Percentiles rank a stretch among this genome's conserved stretches.
Evolutionary conservation across 2,329 filamentous ascomycete genomes (phyloP).

Genomic region (Hymenoscyphus occultus): DNA sequence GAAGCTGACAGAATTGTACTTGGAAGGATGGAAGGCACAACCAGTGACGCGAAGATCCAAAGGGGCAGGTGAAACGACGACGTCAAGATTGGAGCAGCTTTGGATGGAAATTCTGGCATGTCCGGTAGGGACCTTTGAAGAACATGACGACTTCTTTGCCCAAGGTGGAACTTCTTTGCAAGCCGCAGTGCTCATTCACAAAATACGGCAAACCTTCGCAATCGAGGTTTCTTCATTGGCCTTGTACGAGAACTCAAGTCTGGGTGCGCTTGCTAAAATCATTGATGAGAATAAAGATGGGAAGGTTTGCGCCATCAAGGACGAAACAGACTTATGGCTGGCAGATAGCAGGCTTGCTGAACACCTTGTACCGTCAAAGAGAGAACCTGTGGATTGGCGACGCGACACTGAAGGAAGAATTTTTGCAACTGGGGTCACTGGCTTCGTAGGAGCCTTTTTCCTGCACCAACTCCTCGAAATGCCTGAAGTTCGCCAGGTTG

Average conservation of each 20-base stretch:
- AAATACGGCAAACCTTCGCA: not conserved
- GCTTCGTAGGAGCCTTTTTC: constrained; percentile 7
- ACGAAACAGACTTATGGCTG: not conserved
- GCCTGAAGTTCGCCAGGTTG: not conserved
- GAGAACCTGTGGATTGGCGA: constrained; percentile 5
- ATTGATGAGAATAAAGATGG: constrained; percentile 1
- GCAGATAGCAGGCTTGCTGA: constrained; percentile 2
- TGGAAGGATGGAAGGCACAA: constrained; percentile 4
- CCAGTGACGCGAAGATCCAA: not conserved
- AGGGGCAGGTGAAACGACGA: not conserved
- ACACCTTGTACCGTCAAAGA: not conserved
- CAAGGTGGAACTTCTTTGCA: constrained; percentile 2
- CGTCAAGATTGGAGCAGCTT: not conserved
- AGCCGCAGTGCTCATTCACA: constrained; percentile 4
- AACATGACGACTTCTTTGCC: constrained; percentile 7
- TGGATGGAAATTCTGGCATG: constrained; percentile 3
- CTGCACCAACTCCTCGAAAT: constrained; percentile 1
- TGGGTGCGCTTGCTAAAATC: constrained; percentile 1
- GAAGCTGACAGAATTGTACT: not conserved
- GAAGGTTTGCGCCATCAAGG: not conserved
- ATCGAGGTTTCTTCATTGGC: not conserved
- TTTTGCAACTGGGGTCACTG: constrained; percentile 5
- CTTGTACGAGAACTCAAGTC: constrained; percentile 4
- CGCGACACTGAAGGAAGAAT: constrained; percentile 2
- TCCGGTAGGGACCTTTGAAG: not conserved